Evolutionary conservation across 371 early-diverging fungal species (phyloP).

Genomic region (Dichotomocladium elegans): DNA sequence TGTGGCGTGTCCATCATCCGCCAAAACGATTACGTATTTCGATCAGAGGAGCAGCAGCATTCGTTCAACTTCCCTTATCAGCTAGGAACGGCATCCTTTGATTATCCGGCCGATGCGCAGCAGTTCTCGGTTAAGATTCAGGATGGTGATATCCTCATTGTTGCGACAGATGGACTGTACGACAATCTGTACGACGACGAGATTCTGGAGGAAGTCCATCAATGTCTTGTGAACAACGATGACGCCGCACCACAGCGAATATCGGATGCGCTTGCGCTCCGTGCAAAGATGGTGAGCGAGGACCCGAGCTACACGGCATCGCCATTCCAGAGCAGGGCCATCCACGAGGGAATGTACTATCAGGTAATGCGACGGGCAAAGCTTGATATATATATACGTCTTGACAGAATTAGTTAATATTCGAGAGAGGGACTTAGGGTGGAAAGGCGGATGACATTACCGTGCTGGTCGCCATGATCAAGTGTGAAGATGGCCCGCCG

Average conservation of each 20-base stretch:
- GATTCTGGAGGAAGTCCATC: slow-evolving; percentile 56
- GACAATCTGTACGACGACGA: slow-evolving; percentile 83
- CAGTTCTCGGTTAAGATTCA: slow-evolving; percentile 63
- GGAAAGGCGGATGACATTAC: slow-evolving; percentile 87
- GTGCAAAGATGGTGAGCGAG: slow-evolving; percentile 78
- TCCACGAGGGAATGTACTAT: slow-evolving; percentile 70
- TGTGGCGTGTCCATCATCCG: slow-evolving; percentile 86
- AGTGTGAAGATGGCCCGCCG: slow-evolving; percentile 49
- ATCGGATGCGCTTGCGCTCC: slow-evolving; percentile 70
- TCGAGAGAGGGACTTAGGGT: slow-evolving; percentile 56
- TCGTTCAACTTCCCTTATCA: slow-evolving; percentile 80
- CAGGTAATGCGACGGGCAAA: no score
- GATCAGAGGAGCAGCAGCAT: slow-evolving; percentile 86
- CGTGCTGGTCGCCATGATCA: slow-evolving; percentile 70
- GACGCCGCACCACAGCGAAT: slow-evolving; percentile 64
- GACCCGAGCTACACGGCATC: slow-evolving; percentile 68
- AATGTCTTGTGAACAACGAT: slow-evolving; percentile 8
- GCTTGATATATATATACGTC: no score
- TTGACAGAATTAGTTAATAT: no score
- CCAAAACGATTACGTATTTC: slow-evolving; percentile 75
- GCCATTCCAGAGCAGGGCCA: slow-evolving; percentile 85
- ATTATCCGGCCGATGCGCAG: slow-evolving; percentile 65
- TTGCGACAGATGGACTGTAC: slow-evolving; percentile 77
- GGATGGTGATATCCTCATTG: slow-evolving; percentile 69
- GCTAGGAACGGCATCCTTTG: slow-evolving; percentile 63